A percentile compares a stretch with the other conserved stretches of the same genome.
phyloP scores from a whole-genome alignment of 768 basidiomycete species.

The Kwoniella mangroviensis region DNA sequence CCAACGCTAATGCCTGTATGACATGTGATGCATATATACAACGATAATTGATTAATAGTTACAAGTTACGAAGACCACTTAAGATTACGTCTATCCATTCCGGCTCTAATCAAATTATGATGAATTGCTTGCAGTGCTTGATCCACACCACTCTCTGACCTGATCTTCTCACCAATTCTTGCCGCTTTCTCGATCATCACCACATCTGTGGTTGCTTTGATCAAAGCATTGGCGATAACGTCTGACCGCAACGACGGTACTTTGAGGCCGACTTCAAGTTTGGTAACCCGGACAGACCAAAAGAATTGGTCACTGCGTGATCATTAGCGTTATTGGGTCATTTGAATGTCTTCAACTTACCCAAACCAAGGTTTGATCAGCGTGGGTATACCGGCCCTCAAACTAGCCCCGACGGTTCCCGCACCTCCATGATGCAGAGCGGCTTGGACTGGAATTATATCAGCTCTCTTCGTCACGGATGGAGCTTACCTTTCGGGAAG shows the following conservation, averaged over 20 bases:
- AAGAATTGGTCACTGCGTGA: slow-evolving; percentile 65
- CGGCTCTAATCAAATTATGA: slow-evolving; percentile 62
- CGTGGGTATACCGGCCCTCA: slow-evolving; percentile 69
- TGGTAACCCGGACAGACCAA: slow-evolving; percentile 70
- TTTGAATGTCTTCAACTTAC: slow-evolving; percentile 32
- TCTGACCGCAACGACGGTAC: slow-evolving; percentile 62
- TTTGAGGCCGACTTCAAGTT: slow-evolving; percentile 66
- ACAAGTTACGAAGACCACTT: slow-evolving; percentile 26
- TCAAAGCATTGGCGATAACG: slow-evolving; percentile 65
- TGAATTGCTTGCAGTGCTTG: slow-evolving; percentile 66
- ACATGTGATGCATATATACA: slow-evolving; percentile 1
- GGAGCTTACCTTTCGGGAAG: slow-evolving; percentile 62
- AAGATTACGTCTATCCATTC: slow-evolving; percentile 28
- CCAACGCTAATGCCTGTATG: slow-evolving; percentile 8
- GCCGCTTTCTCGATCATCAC: slow-evolving; percentile 69
- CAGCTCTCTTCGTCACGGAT: slow-evolving; percentile 54
- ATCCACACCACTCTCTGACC: slow-evolving; percentile 64
- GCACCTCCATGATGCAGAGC: slow-evolving; percentile 73
- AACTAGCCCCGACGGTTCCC: slow-evolving; percentile 71
- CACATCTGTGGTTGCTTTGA: slow-evolving; percentile 65
- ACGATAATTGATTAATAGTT: not conserved
- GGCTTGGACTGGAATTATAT: slow-evolving; percentile 69
- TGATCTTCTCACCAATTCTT: slow-evolving; percentile 61
- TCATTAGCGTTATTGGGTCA: slow-evolving; percentile 13
- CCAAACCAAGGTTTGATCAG: slow-evolving; percentile 75